Evolutionary conservation across 805 yeast species (phyloP), one percentile per base, ranked within the genome.

Genomic region (Suhomyces prunicola): DNA sequence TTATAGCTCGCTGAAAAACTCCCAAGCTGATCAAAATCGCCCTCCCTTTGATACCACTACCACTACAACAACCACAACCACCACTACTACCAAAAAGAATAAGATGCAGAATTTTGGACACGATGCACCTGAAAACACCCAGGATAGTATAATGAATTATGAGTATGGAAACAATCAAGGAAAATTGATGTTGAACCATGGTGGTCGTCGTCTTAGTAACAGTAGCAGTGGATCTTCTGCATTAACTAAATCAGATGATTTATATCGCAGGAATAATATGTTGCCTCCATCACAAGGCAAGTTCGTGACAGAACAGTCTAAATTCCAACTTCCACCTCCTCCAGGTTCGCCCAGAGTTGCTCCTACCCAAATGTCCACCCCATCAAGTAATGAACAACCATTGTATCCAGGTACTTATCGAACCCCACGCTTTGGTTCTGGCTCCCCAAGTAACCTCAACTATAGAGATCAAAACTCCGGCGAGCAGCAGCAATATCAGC

Each of bases 21-120:
- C n/a, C 5, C 42, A 39, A 5, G 0, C 33, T 29, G 42, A 39
- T 1, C 22, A 39, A 6, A 39, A 12, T 6, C 42, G 42, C 8
- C 40, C 29, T 45, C 58, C 57, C 5, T 47, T 44, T 44, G 51
- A 50, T 31, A 49, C 58, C 2, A 50, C 60, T 27, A 55, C 57
- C 39, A 57, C 60, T 4, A 52, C 62, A 2, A 54, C 62, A 2
- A 54, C 59, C 6, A 51, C 60, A 4, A 54, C 62, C 31, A 55
- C 60, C 8, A 56, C 60, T 2, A 54, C 57, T 6, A 54, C 54
- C 13, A 47, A 39, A 10, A 45, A 42, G 39, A 36, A 47, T 26
- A 46, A 47, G 5, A 24, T 29, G 24, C 23, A 23, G 26, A 36
- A 36, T 4, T 40, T 17, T 17, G 23, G 42, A 2, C 41, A 15